Conservation (phyloP, 225 moss, liverwort and hornwort species). For the Anthoceros angustus region DNA sequence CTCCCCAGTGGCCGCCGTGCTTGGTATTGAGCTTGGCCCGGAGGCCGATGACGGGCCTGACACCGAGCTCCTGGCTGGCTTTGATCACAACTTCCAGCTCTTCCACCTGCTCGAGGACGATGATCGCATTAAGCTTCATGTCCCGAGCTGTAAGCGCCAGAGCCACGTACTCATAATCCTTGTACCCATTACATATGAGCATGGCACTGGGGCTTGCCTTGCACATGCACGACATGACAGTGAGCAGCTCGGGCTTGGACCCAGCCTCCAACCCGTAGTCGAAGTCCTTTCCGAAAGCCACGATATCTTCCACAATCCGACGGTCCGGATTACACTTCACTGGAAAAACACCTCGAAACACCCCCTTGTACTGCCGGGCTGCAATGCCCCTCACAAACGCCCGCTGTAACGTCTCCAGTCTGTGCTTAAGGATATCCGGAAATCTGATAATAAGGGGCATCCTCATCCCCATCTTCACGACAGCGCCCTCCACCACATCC, state of each 20-base stretch:
- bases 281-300: slow-evolving; percentile 30
- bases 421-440: slow-evolving; percentile 46
- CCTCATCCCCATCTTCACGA: slow-evolving; percentile 28
- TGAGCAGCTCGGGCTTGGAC: slow-evolving; percentile 69
- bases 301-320: slow-evolving; percentile 51
- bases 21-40: slow-evolving; percentile 70
- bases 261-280: slow-evolving; percentile 63
- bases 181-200: slow-evolving; percentile 89
- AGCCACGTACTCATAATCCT: slow-evolving; percentile 61
- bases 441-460: slow-evolving; percentile 61
- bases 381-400: slow-evolving; percentile 50
- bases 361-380: slow-evolving; percentile 48
- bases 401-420: slow-evolving; percentile 51
- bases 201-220: slow-evolving; percentile 33
- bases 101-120: slow-evolving; percentile 69
- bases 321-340: slow-evolving; percentile 81
- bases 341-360: slow-evolving; percentile 76
- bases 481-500: slow-evolving; percentile 35
- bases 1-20: slow-evolving; percentile 78
- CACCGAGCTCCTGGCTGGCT: slow-evolving; percentile 42
- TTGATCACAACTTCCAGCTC: slow-evolving; percentile 52
- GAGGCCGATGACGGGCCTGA: slow-evolving; percentile 53
- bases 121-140: slow-evolving; percentile 52
- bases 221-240: slow-evolving; percentile 58
- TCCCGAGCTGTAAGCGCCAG: slow-evolving; percentile 44